Evolutionary conservation across 768 basidiomycete genomes (phyloP), one percentile per base, ranked within the genome.

Genomic region (Auricularia sp.): DNA sequence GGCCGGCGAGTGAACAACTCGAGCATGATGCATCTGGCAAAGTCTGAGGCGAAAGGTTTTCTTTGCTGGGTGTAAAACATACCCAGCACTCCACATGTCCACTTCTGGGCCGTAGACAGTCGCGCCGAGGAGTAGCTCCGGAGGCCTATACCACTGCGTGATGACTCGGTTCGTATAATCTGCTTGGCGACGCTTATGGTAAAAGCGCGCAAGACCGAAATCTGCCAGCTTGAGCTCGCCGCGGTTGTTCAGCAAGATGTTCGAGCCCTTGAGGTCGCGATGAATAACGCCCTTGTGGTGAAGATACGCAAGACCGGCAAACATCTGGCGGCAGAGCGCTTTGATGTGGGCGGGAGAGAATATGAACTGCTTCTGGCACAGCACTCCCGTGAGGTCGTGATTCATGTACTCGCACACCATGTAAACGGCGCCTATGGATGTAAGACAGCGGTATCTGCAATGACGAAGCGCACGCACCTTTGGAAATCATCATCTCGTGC

Each of bases 401-500:
- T 99, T 94, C 91, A 97, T 91, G 75, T 99, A 99, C 74, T 98
- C 95, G 71, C 98, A 93, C 44, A 99, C 96, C 97, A 99, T 99
- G 76, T 93, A 96, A 51, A 97, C 95, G 60, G 90, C 87, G 65
- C 93, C 96, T 98, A 70, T 4, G 18, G 56, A 68, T 56, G 53
- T 65, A 39, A 33, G 36, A 42, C 39, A 8, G 8, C 12, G 7
- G 39, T 14, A 42, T 14, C 39, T 42, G 8, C 39, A 14, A 14
- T 42, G 39, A 42, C 12, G 12, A 42, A 8, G 39, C 39, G 39
- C 7, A 14, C 83, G 68, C 69, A 94, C 97, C 94, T 69, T 92
- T 91, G 0, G 94, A 93, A 6, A 98, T 95, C 90, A 99, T 95
- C 94, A 99, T 99, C 76, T 99, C 97, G 68, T 90, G 86, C 43